Evolutionary conservation across 441 rosid species (phyloP).

Genomic region (Jatropha podagrica): DNA sequence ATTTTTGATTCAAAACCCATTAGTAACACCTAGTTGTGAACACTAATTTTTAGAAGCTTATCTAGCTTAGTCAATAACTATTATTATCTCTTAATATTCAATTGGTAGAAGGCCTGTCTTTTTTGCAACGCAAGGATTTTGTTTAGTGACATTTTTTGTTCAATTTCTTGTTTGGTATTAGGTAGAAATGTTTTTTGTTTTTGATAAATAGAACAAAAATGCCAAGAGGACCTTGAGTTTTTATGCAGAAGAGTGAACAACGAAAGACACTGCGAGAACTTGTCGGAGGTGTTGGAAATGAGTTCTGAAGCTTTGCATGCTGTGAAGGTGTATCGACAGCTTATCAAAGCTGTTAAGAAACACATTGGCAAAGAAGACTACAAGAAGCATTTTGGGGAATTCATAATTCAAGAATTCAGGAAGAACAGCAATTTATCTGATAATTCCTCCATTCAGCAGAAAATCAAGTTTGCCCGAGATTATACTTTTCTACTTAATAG

Average conservation of each 20-base stretch:
- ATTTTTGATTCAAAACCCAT: not conserved
- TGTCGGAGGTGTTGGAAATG: slow-evolving; percentile 31
- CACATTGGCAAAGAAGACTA: slow-evolving; percentile 74
- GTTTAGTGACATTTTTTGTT: not conserved
- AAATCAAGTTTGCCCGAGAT: slow-evolving; percentile 57
- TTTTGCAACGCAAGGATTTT: not conserved
- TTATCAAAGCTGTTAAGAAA: slow-evolving; percentile 67
- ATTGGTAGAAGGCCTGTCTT: not conserved
- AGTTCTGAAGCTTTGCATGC: slow-evolving; percentile 43
- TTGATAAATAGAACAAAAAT: not conserved
- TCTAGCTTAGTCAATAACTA: not conserved
- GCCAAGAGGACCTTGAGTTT: not conserved
- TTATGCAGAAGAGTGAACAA: slow-evolving; percentile 12
- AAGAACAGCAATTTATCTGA: slow-evolving; percentile 40
- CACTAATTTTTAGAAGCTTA: not conserved
- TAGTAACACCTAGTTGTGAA: not conserved
- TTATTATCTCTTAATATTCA: not conserved
- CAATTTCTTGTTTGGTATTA: not conserved
- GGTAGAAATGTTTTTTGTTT: not conserved
- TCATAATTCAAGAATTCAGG: slow-evolving; percentile 53
- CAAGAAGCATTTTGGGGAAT: slow-evolving; percentile 65
- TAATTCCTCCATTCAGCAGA: slow-evolving; percentile 44
- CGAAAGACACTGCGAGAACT: not conserved
- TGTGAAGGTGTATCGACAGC: slow-evolving; percentile 58
- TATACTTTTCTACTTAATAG: slow-evolving; percentile 66